These are phyloP conservation scores for Kodamaea neixiangensis DNA, from an alignment of 805 yeast species.

Conservation along the genomic window DNA sequence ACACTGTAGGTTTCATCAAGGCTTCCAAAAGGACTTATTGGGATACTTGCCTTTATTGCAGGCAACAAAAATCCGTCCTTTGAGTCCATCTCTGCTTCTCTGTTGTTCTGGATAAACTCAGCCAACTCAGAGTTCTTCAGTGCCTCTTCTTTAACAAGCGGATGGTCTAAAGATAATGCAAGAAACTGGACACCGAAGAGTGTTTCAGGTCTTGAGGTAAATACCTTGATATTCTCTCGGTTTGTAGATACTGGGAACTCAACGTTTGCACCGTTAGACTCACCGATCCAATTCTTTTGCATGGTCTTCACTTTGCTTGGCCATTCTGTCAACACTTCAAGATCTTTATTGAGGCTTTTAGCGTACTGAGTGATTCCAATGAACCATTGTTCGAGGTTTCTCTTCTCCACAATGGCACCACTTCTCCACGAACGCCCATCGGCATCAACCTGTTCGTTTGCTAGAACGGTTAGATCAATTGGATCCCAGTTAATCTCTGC, in stretches of 20 bases:
- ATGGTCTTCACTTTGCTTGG: slow-evolving; percentile 84
- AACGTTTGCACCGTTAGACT: slow-evolving; percentile 77
- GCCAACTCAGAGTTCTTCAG: slow-evolving; percentile 40
- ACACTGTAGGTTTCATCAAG: slow-evolving; percentile 28
- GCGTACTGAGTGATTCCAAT: slow-evolving; percentile 86
- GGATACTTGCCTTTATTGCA: slow-evolving; percentile 52
- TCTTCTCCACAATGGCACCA: slow-evolving; percentile 90
- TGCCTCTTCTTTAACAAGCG: slow-evolving; percentile 48
- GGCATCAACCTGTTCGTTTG: slow-evolving; percentile 92
- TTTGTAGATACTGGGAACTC: slow-evolving; percentile 40
- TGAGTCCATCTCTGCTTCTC: slow-evolving; percentile 29
- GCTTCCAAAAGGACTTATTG: slow-evolving; percentile 47
- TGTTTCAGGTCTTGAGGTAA: slow-evolving; percentile 92
- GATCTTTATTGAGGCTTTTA: slow-evolving; percentile 61
- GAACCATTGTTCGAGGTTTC: slow-evolving; percentile 87
- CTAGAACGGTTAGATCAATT: slow-evolving; percentile 88
- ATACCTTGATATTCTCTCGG: slow-evolving; percentile 47
- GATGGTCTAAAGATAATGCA: slow-evolving; percentile 76
- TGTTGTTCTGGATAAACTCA: slow-evolving; percentile 55
- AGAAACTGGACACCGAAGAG: slow-evolving; percentile 78
- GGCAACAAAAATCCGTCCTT: slow-evolving; percentile 58
- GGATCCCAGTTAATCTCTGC: slow-evolving; percentile 99
- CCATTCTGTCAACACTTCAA: slow-evolving; percentile 69
- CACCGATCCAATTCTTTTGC: slow-evolving; percentile 96
- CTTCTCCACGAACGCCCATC: slow-evolving; percentile 96